A percentile compares a stretch with the other conserved stretches of the same genome.
Conservation (phyloP, 495 filamentous ascomycete genomes). For the Durotheca rogersii region DNA sequence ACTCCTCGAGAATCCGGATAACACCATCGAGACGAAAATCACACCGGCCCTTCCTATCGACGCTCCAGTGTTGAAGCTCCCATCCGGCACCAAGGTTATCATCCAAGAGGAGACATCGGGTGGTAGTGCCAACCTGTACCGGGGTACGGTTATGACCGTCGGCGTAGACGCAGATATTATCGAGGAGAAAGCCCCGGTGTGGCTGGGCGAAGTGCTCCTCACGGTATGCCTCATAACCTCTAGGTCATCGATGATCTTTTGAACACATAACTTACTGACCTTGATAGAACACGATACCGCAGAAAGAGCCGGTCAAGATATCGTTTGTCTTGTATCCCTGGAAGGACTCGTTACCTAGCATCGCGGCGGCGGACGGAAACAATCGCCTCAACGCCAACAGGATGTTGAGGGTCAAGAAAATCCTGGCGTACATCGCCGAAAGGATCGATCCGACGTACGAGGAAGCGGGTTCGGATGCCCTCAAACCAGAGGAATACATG, state of each 20-base stretch:
- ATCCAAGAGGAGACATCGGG: conserved; percentile 94
- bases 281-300: conserved; percentile 70
- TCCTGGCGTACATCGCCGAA: conserved; percentile 89
- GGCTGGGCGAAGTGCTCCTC: conserved; percentile 89
- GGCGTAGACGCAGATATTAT: conserved; percentile 78
- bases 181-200: conserved; percentile 81
- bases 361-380: conserved; percentile 68
- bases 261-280: conserved; percentile 23
- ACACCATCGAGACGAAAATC: conserved; percentile 62
- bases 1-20: conserved; percentile 54
- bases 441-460: conserved; percentile 67
- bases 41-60: conserved; percentile 78
- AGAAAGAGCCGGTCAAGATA: conserved; percentile 92
- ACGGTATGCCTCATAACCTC: conserved; percentile 54
- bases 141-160: conserved; percentile 77
- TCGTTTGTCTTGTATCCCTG: conserved; percentile 88
- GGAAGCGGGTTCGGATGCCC: conserved; percentile 54
- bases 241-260: too few species aligned
- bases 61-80: conserved; percentile 80
- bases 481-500: conserved; percentile 88
- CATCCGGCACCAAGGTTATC: conserved; percentile 77
- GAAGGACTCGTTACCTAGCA: conserved; percentile 70
- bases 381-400: conserved; percentile 92
- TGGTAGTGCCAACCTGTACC: conserved; percentile 87
- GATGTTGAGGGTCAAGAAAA: conserved; percentile 94